A percentile compares a stretch with the other conserved stretches of the same genome.
phyloP scores from a whole-genome alignment of 257 asterid genomes.

The Gentiana macrophylla region DNA sequence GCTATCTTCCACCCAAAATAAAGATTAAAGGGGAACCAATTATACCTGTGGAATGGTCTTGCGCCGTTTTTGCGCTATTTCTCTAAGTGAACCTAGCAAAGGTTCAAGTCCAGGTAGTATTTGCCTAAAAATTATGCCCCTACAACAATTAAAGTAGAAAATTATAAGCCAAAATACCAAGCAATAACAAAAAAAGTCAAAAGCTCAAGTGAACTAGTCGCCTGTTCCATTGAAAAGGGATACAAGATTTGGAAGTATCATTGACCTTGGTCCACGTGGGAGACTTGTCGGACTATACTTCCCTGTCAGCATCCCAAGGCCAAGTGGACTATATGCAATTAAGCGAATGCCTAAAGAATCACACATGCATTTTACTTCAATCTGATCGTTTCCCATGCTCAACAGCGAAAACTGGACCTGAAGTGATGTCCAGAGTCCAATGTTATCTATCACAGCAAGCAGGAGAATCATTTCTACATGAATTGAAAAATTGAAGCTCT shows the following conservation, averaged over 20 bases:
- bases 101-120: constrained; percentile 85
- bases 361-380: constrained; percentile 59
- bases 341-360: constrained; percentile 68
- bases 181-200: background rate
- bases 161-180: constrained; percentile 3
- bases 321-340: constrained; percentile 85
- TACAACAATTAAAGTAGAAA: constrained; percentile 14
- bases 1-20: no score
- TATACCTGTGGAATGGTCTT: constrained; percentile 71
- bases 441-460: constrained; percentile 2
- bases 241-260: constrained; percentile 2
- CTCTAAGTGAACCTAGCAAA: constrained; percentile 44
- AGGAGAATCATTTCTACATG: background rate
- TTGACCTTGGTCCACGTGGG: constrained; percentile 84
- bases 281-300: constrained; percentile 66
- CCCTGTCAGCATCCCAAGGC: constrained; percentile 97
- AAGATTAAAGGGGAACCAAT: no score
- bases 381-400: constrained; percentile 81
- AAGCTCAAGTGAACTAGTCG: background rate
- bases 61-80: constrained; percentile 48
- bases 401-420: constrained; percentile 89
- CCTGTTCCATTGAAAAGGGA: background rate
- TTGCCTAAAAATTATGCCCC: constrained; percentile 74
- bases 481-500: background rate
- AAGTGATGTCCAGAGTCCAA: constrained; percentile 8